Evolutionary conservation across 139 green algal genomes (phyloP), one percentile per base, ranked within the genome.

Genomic region (Pedinophyceae sp.): DNA sequence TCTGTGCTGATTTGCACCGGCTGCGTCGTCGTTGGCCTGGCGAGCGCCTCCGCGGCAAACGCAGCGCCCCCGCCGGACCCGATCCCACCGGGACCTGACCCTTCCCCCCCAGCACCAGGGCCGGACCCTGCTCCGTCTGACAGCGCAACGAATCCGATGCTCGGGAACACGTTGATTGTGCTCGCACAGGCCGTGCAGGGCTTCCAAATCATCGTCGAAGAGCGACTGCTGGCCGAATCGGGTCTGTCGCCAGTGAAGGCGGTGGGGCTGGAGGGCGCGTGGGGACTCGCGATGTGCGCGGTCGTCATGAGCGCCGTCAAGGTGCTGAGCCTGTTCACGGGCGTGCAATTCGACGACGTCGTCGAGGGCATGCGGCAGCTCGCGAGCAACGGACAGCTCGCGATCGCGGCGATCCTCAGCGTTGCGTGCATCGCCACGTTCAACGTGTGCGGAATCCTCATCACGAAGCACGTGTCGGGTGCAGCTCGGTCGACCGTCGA

Each of bases 1-100:
- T 85, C 89, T 28, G 64, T 78, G 15, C 74, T 94, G 16, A 94
- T 94, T 59, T 68, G 59, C 1, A 72, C 73, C 4, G 84, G 84
- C 4, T 78, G 78, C 17, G 77, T 76, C 4, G 62, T 91, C n/a
- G 84, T 93, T 39, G 84, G 82, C 0, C 72, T 76, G 2, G 34
- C 34, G 10, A 43, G 34, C 34, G 34, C 34, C 34, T 7, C 7
- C 34, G 34, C 34, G 10, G 10, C 34, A 43, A 13, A 7, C 34
- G 34, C n/a, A 43, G 10, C 13, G 13, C 34, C 10, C 34, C 34
- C 34, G 10, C 34, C 13, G 13, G 10, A 13, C 34, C 34, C 7
- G 34, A 7, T 43, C 34, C 34, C 34, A 43, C 34, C 13, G 34
- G 13, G 34, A 7, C 13, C 10, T 13, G 10, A 43, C 7, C 34